These are phyloP conservation scores for Triangularia setosa DNA, from an alignment of 2,329 filamentous ascomycete species.

Conservation along the genomic window DNA sequence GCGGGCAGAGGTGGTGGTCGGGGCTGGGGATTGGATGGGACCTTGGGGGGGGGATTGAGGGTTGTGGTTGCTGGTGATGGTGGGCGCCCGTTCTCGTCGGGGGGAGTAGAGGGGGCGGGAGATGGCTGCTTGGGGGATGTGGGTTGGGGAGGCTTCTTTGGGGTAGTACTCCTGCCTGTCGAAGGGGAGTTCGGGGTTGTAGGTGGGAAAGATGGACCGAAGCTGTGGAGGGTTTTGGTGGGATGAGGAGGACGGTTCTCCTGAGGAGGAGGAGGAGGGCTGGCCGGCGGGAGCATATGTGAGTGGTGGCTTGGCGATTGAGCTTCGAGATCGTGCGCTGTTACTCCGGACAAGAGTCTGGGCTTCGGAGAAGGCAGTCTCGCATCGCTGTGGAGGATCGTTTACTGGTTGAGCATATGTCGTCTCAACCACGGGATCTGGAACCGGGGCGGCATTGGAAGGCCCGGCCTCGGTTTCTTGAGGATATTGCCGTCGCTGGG, in stretches of 20 bases:
- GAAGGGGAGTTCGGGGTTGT: slow-evolving; percentile 64
- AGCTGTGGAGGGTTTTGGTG: slow-evolving; percentile 38
- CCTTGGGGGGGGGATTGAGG: slow-evolving; percentile 27
- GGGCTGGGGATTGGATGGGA: slow-evolving; percentile 30
- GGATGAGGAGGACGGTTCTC: slow-evolving; percentile 17
- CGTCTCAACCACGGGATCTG: slow-evolving; percentile 17
- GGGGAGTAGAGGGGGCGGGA: slow-evolving; percentile 61
- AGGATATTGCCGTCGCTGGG: slow-evolving; percentile 4
- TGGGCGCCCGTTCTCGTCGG: slow-evolving; percentile 15
- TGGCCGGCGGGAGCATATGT: slow-evolving; percentile 22
- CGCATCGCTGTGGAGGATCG: slow-evolving; percentile 43
- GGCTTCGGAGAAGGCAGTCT: slow-evolving; percentile 50
- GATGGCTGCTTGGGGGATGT: slow-evolving; percentile 61
- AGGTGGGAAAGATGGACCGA: slow-evolving; percentile 72
- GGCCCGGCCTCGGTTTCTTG: slow-evolving; percentile 10
- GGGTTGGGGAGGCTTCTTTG: slow-evolving; percentile 59
- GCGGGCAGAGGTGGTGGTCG: slow-evolving; percentile 30
- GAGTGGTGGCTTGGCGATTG: slow-evolving; percentile 53
- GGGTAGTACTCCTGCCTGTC: slow-evolving; percentile 68
- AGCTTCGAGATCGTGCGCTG: slow-evolving; percentile 50
- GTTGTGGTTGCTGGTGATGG: slow-evolving; percentile 3
- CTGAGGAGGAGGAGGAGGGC: slow-evolving; percentile 12
- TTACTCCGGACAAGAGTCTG: slow-evolving; percentile 47
- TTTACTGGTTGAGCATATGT: slow-evolving; percentile 36
- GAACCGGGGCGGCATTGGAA: slow-evolving; percentile 11